These are phyloP conservation scores for Carallia brachiata DNA, from an alignment of 345 rosid genomes.

Conservation along the genomic window DNA sequence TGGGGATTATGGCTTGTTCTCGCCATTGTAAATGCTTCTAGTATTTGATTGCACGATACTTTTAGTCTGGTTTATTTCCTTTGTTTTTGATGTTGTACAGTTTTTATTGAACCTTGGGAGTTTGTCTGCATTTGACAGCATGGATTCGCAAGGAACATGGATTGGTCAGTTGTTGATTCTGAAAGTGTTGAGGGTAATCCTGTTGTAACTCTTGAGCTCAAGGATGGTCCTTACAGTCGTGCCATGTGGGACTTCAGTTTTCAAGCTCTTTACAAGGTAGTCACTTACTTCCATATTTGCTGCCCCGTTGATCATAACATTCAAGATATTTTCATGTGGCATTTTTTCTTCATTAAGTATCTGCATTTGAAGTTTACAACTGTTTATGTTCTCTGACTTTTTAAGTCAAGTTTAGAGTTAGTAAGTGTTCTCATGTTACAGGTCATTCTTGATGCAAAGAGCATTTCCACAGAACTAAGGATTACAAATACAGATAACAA, in stretches of 20 bases:
- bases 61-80: slow-evolving; percentile 1
- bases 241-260: slow-evolving; percentile 95
- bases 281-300: slow-evolving; percentile 5
- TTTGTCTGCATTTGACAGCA: slow-evolving; percentile 47
- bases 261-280: slow-evolving; percentile 72
- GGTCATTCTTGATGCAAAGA: slow-evolving; percentile 57
- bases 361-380: too few relatives aligned
- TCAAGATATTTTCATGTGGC: background rate
- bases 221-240: slow-evolving; percentile 81
- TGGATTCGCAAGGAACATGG: slow-evolving; percentile 95
- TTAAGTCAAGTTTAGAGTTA: slow-evolving; percentile 18
- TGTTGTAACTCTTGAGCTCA: slow-evolving; percentile 68
- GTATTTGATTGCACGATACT: background rate
- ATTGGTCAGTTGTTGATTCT: slow-evolving; percentile 76
- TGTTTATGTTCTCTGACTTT: background rate
- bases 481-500: slow-evolving; percentile 70
- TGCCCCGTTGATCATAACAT: background rate
- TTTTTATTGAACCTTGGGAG: slow-evolving; percentile 13
- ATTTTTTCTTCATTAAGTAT: background rate
- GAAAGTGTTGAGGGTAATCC: slow-evolving; percentile 60
- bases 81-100: background rate
- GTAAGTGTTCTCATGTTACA: slow-evolving; percentile 25
- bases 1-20: background rate
- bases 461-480: slow-evolving; percentile 74
- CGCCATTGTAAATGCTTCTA: background rate